Conservation (phyloP, 73 alveolate species). For the Paramecium tetraurelia region DNA sequence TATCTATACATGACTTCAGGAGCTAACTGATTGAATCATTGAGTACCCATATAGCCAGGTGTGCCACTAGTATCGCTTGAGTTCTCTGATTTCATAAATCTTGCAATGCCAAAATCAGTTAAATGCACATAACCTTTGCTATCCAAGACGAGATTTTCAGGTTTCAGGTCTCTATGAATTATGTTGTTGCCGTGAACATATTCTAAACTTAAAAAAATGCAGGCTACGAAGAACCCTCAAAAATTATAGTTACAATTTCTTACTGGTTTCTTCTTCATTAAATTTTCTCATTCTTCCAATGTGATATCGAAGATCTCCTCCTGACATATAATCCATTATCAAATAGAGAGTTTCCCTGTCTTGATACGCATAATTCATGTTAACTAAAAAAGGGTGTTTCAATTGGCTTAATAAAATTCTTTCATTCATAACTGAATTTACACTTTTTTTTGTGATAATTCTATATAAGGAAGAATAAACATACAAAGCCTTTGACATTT, state of each 20-base stretch:
- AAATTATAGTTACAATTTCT: slow-evolving; percentile 21
- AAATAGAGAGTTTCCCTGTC: slow-evolving; percentile 88
- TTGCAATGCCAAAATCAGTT: slow-evolving; percentile 94
- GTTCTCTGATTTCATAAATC: slow-evolving; percentile 88
- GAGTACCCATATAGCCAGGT: slow-evolving; percentile 88
- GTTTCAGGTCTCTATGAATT: slow-evolving; percentile 78
- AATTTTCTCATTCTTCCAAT: slow-evolving; percentile 80
- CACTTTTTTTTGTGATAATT: slow-evolving; percentile 62
- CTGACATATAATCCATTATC: slow-evolving; percentile 86
- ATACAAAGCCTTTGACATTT: slow-evolving; percentile 74
- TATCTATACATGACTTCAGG: slow-evolving; percentile 91
- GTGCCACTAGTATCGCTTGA: slow-evolving; percentile 93
- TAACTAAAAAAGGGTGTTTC: slow-evolving; percentile 75
- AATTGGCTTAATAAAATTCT: slow-evolving; percentile 33
- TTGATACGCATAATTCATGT: slow-evolving; percentile 92
- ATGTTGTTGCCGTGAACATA: slow-evolving; percentile 71
- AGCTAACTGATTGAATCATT: slow-evolving; percentile 57
- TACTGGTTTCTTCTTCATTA: slow-evolving; percentile 88
- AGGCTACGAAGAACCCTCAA: slow-evolving; percentile 79
- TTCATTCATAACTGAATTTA: slow-evolving; percentile 63
- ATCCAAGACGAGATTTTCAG: slow-evolving; percentile 75
- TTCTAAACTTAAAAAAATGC: slow-evolving; percentile 71
- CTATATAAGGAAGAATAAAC: not conserved
- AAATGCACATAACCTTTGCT: slow-evolving; percentile 75
- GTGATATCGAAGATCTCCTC: slow-evolving; percentile 94